These are phyloP conservation scores for Adansonia madagascariensis DNA, from an alignment of 441 rosid genomes.

Conservation along the genomic window DNA sequence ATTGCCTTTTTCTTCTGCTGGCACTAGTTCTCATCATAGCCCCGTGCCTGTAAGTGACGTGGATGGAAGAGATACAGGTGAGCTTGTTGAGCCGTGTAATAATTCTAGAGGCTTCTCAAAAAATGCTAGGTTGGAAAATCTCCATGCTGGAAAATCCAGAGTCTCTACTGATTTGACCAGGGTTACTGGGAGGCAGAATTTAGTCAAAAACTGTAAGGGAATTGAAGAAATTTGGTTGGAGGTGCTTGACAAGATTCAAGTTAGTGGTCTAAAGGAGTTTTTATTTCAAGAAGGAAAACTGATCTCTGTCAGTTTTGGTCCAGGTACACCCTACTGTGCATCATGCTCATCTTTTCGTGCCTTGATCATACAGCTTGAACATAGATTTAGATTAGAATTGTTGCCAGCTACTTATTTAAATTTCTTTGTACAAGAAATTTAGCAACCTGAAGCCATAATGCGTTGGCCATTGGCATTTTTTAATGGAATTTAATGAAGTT, in stretches of 20 bases:
- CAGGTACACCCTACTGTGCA: conserved; percentile 58
- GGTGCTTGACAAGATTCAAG: conserved; percentile 71
- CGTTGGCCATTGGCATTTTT: neutral
- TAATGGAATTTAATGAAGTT: neutral
- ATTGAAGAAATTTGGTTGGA: conserved; percentile 87
- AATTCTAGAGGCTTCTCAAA: conserved; percentile 44
- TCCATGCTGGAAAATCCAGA: conserved; percentile 23
- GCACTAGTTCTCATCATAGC: conserved; percentile 71
- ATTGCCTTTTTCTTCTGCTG: conserved; percentile 75
- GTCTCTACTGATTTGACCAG: conserved; percentile 38
- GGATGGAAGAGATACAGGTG: conserved; percentile 45
- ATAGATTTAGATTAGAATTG: neutral
- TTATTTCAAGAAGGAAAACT: conserved; percentile 86
- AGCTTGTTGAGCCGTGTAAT: conserved; percentile 33
- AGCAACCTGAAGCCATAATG: neutral
- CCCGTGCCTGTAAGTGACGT: conserved; percentile 48
- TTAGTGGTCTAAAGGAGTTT: conserved; percentile 62
- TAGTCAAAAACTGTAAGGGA: conserved; percentile 45
- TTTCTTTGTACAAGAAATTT: neutral
- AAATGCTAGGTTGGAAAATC: conserved; percentile 38
- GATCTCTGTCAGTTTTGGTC: conserved; percentile 76
- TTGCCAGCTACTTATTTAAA: neutral
- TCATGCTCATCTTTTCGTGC: conserved; percentile 25
- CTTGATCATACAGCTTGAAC: neutral
- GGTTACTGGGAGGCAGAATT: conserved; percentile 42